Evolutionary conservation across 768 basidiomycete genomes (phyloP).

Genomic region (Mycena epipterygia): DNA sequence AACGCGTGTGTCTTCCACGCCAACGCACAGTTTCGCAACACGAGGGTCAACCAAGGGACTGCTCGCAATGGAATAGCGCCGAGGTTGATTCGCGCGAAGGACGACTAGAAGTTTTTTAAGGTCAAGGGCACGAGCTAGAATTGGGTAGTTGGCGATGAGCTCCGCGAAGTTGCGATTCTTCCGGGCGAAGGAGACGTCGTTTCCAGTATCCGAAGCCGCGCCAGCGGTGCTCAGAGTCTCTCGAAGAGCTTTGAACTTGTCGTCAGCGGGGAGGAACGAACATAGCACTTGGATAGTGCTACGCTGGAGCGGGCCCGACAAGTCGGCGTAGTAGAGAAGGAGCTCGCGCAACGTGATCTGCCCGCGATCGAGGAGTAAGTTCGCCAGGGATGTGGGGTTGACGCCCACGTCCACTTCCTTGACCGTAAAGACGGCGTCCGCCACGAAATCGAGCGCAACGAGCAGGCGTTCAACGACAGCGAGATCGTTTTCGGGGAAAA

Average conservation of each 20-base stretch:
- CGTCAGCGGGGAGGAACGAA: conserved; percentile 25
- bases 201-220: background rate
- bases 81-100: conserved; percentile 27
- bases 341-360: conserved; percentile 29
- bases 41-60: conserved; percentile 16
- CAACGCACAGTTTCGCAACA: conserved; percentile 16
- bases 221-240: conserved; percentile 10
- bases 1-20: conserved; percentile 29
- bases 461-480: conserved; percentile 27
- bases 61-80: conserved; percentile 29
- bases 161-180: conserved; percentile 25
- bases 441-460: conserved; percentile 27
- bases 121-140: conserved; percentile 16
- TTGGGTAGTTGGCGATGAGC: conserved; percentile 19
- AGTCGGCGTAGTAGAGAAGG: conserved; percentile 25
- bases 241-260: conserved; percentile 12
- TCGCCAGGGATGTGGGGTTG: conserved; percentile 20
- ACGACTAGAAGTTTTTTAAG: conserved; percentile 24
- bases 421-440: conserved; percentile 27
- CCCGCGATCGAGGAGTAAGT: conserved; percentile 15
- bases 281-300: conserved; percentile 12
- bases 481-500: conserved; percentile 30
- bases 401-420: conserved; percentile 12
- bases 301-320: conserved; percentile 28
- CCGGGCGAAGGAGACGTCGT: background rate